Percentiles rank a stretch among this genome's conserved stretches.
Evolutionary conservation across 768 basidiomycete species (phyloP).

Genomic region (Tulasnella sp.): DNA sequence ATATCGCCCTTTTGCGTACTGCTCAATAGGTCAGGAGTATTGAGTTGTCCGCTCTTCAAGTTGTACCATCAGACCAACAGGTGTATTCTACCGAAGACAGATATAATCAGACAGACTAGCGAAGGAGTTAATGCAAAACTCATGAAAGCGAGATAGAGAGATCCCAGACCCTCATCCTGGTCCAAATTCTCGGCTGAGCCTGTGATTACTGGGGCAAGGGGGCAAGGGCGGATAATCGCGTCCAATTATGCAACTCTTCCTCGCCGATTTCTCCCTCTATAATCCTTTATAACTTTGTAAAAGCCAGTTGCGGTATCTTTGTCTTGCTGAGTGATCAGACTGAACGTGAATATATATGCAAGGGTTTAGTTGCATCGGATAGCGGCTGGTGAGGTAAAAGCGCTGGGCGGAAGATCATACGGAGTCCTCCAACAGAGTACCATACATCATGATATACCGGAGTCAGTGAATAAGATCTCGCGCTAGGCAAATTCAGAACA

Average conservation of each 20-base stretch:
- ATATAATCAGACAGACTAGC: constrained; percentile 4
- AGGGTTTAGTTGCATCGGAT: background rate
- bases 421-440: background rate
- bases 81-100: background rate
- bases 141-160: background rate
- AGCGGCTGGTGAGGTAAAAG: background rate
- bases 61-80: background rate
- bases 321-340: background rate
- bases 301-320: background rate
- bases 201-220: background rate
- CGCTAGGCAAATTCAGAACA: no score
- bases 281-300: background rate
- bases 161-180: background rate
- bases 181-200: background rate
- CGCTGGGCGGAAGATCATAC: background rate
- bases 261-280: background rate
- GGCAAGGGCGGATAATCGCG: background rate
- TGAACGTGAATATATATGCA: background rate
- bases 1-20: no score
- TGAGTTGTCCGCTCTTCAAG: no score
- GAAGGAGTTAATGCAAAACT: background rate
- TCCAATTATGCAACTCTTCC: background rate
- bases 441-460: no score
- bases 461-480: no score
- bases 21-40: no score